A percentile compares a stretch with the other conserved stretches of the same genome.
These are phyloP conservation scores for Brettanomyces anomalus DNA, from an alignment of 805 yeast genomes.

Conservation along the genomic window DNA sequence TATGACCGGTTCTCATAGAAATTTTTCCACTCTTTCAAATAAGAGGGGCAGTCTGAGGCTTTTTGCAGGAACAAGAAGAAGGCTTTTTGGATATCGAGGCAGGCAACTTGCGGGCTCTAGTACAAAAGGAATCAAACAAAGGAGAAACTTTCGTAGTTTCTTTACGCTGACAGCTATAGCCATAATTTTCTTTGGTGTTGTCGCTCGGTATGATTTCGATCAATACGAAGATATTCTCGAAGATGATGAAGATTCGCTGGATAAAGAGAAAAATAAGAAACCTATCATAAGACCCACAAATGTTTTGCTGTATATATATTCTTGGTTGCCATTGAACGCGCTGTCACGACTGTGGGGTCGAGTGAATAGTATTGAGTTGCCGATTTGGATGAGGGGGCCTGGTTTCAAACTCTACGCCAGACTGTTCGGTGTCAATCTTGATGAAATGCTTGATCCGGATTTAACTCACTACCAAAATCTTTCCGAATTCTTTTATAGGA, in stretches of 20 bases:
- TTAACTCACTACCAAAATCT: constrained; percentile 67
- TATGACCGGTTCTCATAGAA: constrained; percentile 13
- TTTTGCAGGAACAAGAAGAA: constrained; percentile 3
- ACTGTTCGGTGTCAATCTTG: constrained; percentile 79
- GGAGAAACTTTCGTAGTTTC: constrained; percentile 28
- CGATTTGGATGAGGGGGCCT: constrained; percentile 80
- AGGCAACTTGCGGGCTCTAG: neutral
- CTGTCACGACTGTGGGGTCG: constrained; percentile 93
- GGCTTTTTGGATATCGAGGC: constrained; percentile 13
- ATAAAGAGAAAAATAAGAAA: neutral
- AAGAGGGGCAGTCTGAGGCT: constrained; percentile 2
- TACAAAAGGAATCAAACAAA: neutral
- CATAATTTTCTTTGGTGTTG: constrained; percentile 45
- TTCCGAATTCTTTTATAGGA: constrained; percentile 86
- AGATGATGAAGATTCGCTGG: constrained; percentile 15
- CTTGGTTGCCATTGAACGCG: constrained; percentile 84
- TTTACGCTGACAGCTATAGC: constrained; percentile 48
- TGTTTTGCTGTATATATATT: constrained; percentile 85
- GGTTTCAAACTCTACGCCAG: constrained; percentile 71
- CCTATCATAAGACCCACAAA: constrained; percentile 49
- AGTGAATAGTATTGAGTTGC: constrained; percentile 73
- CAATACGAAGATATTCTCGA: constrained; percentile 6
- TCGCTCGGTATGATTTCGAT: constrained; percentile 28
- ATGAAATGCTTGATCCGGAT: constrained; percentile 82
- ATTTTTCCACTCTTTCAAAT: constrained; percentile 1